Base-by-base conservation (phyloP, 306 rosid species). In the Lathyrus tuberosus region DNA sequence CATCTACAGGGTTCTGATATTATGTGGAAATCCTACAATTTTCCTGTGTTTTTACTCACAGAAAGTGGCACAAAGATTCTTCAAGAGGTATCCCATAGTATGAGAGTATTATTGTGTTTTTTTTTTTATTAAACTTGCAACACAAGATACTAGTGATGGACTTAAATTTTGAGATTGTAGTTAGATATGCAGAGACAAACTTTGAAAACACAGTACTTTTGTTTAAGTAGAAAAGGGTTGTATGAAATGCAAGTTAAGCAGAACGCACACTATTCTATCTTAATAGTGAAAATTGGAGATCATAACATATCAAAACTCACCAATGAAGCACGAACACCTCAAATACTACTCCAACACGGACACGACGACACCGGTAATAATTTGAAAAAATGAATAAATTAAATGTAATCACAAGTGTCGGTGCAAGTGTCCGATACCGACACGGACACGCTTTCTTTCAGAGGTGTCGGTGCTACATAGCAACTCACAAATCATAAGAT, bases 1-100 rank as follows among this genome's bases (percentile, higher is more conserved):
- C 51, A 30, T 74, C 63, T 81, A 70, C 90, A 92, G 97, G 97
- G 97, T 63, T 87, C 96, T 74, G 89, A 95, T 79, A 78, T 92
- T 59, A 87, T 92, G 94, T 83, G 90, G 97, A 86, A 86, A 10
- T 35, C 52, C 3, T 87, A 89, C 72, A 59, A 46, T 76, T 92
- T 89, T 83, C 97, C 97, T 33, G 89, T 86, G 66, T 92, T 92
- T 78, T 75, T 92, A 62, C 86, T 89, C 66, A 78, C 96, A 12
- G 85, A 84, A 43, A 84, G 79, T 78, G 71, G 90, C 82, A 74
- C 88, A 49, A 60, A 71, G 79, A 76, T 86, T 65, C 73, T 86
- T 74, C 80, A 78, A 56, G 86, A 92, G 93, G 97, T 91, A 89
- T 69, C 65, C 6, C 60, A 67, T 53, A 59, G 69, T 79, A 44